Percentiles rank a stretch among this genome's conserved stretches.
These are phyloP conservation scores for Endogone sp. DNA, from an alignment of 192 early-diverging fungal species.

Conservation along the genomic window DNA sequence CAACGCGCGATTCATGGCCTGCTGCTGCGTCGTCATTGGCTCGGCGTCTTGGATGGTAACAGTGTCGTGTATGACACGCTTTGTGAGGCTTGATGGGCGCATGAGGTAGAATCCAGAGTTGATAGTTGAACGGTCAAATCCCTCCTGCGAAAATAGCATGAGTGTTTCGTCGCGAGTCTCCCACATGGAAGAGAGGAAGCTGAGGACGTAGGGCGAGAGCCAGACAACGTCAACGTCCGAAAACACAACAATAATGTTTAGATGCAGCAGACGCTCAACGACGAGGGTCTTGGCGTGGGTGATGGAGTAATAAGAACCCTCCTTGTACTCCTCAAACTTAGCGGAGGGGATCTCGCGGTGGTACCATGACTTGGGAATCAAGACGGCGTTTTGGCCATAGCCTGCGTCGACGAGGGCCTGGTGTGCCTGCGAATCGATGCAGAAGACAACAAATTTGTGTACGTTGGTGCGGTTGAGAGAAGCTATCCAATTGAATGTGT, in stretches of 20 bases:
- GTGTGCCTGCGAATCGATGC: conserved; percentile 14
- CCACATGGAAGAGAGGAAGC: conserved; percentile 7
- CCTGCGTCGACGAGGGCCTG: conserved; percentile 7
- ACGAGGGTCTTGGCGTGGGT: conserved; percentile 19
- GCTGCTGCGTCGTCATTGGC: conserved; percentile 14
- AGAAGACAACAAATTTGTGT: conserved; percentile 14
- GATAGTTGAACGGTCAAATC: conserved; percentile 1
- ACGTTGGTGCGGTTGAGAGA: conserved; percentile 17
- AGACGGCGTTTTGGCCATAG: conserved; percentile 9
- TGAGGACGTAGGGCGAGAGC: conserved; percentile 3
- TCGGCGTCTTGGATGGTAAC: conserved; percentile 19
- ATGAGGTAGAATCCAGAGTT: conserved; percentile 26
- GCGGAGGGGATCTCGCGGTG: conserved; percentile 3
- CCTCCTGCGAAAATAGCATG: conserved; percentile 19
- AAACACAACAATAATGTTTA: conserved; percentile 21
- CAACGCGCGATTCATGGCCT: conserved; percentile 19
- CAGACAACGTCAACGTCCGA: conserved; percentile 25
- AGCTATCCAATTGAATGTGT: conserved; percentile 26
- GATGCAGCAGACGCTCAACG: conserved; percentile 21
- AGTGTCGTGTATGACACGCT: conserved; percentile 7
- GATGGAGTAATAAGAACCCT: conserved; percentile 11
- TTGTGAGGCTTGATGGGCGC: conserved; percentile 16
- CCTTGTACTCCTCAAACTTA: conserved; percentile 3
- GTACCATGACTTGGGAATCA: conserved; percentile 19
- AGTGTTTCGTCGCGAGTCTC: conserved; percentile 16